A percentile compares a stretch with the other conserved stretches of the same genome.
Evolutionary conservation across 1,284 basidiomycete genomes (phyloP).

Genomic region (Moesziomyces globuligerus): DNA sequence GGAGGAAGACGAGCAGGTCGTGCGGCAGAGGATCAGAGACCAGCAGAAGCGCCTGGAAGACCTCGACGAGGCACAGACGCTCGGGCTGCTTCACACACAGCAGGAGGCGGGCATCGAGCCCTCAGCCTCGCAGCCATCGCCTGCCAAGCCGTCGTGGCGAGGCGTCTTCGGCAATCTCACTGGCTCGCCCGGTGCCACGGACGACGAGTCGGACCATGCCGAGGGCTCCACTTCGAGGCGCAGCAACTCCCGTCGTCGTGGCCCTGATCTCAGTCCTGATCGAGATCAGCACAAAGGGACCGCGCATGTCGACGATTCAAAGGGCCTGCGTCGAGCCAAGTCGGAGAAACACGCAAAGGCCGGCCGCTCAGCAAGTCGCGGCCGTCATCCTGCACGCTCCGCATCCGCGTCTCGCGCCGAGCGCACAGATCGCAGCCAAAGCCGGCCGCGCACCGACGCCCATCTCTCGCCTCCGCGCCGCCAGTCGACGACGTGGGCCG

Average conservation of each 20-base stretch:
- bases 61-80: constrained; percentile 39
- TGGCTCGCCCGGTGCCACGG: constrained; percentile 5
- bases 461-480: constrained; percentile 12
- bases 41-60: constrained; percentile 38
- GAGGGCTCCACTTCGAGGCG: constrained; percentile 9
- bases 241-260: constrained; percentile 15
- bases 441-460: constrained; percentile 3
- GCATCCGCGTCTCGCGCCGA: constrained; percentile 25
- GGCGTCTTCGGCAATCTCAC: constrained; percentile 21
- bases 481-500: constrained; percentile 36
- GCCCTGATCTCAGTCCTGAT: background rate
- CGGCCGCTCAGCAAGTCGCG: background rate
- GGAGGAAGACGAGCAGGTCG: constrained; percentile 27
- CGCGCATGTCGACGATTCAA: background rate
- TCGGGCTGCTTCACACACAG: constrained; percentile 31
- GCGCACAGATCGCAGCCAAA: constrained; percentile 16
- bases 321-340: constrained; percentile 12
- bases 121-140: constrained; percentile 8
- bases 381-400: constrained; percentile 10
- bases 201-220: background rate
- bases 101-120: constrained; percentile 40
- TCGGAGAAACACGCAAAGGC: constrained; percentile 22
- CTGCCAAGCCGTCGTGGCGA: constrained; percentile 16
- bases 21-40: constrained; percentile 29
- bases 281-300: background rate